These are phyloP conservation scores for Phoenix roebelenii DNA, from an alignment of 176 grass and related monocot genomes.

Conservation along the genomic window DNA sequence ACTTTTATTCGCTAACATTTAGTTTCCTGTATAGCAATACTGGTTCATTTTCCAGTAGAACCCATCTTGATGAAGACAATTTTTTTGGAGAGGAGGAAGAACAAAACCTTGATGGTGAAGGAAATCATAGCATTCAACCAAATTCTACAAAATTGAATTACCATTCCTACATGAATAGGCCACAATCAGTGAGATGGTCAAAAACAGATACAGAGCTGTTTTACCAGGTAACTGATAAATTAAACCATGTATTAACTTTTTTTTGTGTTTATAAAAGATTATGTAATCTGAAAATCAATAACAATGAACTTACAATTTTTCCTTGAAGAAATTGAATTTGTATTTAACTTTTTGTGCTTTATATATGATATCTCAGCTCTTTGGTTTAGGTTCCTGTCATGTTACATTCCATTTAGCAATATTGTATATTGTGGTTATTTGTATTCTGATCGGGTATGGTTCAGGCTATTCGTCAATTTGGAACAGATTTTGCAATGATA, in stretches of 20 bases:
- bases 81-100: conserved; percentile 27
- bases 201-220: conserved; percentile 77
- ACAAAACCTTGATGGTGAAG: conserved; percentile 17
- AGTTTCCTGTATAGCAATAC: background rate
- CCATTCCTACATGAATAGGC: conserved; percentile 70
- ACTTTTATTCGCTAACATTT: background rate
- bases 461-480: conserved; percentile 84
- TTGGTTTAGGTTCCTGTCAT: no score
- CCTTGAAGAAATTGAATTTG: no score
- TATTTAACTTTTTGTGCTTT: no score
- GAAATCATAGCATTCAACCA: conserved; percentile 6
- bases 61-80: conserved; percentile 25
- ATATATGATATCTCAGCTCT: no score
- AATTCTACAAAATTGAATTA: conserved; percentile 69
- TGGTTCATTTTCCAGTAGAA: conserved; percentile 9
- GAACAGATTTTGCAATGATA: conserved; percentile 95
- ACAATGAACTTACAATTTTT: background rate
- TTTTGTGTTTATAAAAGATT: conserved; percentile 2
- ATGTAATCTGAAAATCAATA: background rate
- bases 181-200: conserved; percentile 45
- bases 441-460: background rate
- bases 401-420: no score
- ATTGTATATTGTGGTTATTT: background rate
- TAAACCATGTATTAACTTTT: conserved; percentile 7
- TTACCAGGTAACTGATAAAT: conserved; percentile 63